A percentile compares a stretch with the other conserved stretches of the same genome.
These are phyloP conservation scores for Leccinum ochraceum DNA, from an alignment of 768 basidiomycete species.

Conservation along the genomic window DNA sequence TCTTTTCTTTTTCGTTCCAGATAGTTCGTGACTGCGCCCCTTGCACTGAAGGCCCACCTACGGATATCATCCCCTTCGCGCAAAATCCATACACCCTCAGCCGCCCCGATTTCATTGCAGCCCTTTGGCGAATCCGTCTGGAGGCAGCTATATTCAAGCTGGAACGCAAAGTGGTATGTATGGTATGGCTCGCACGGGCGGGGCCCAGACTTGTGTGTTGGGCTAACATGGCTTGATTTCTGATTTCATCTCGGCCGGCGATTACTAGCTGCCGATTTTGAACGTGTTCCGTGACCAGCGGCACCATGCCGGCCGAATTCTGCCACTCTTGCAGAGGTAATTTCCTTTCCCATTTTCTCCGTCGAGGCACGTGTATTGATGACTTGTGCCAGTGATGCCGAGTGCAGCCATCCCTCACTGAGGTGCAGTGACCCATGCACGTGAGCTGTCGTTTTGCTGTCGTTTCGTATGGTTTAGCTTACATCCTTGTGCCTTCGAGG, in stretches of 20 bases:
- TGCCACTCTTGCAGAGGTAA: conserved; percentile 9
- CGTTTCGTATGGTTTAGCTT: not conserved
- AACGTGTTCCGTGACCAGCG: conserved; percentile 17
- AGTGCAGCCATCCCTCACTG: not conserved
- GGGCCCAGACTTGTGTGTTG: not conserved
- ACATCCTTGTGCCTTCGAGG: not conserved
- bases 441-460: conserved; percentile 4
- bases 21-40: not conserved
- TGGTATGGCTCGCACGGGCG: not conserved
- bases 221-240: conserved; percentile 1
- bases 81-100: not conserved
- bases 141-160: conserved; percentile 21
- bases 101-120: conserved; percentile 6
- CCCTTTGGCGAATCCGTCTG: conserved; percentile 21
- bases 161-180: conserved; percentile 27
- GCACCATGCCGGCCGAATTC: not conserved
- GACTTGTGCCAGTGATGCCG: not conserved
- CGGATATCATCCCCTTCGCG: not conserved
- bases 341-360: not conserved
- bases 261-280: conserved; percentile 21
- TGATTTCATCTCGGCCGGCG: not conserved
- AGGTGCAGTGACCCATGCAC: not conserved
- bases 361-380: not conserved
- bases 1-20: not conserved
- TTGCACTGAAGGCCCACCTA: not conserved